phyloP scores from a whole-genome alignment of 75 land plant genomes.

The Pinus albicaulis region DNA sequence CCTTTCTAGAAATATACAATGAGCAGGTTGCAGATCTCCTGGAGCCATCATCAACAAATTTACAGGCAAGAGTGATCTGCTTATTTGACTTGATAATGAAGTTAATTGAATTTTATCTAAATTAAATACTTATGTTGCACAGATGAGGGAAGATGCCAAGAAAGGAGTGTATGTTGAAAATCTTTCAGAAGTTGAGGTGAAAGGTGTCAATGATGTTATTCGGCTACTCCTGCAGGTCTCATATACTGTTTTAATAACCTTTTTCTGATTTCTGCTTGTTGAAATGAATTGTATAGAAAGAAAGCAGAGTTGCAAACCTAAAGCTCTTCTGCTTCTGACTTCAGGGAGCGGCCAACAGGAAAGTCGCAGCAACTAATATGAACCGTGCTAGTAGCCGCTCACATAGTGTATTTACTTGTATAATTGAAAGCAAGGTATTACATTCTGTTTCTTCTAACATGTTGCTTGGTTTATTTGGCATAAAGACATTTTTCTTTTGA shows the following conservation, averaged over 20 bases:
- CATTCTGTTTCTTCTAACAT: too few relatives aligned
- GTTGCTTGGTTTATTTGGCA: too few relatives aligned
- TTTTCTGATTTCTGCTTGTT: background rate
- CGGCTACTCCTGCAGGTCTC: slow-evolving; percentile 80
- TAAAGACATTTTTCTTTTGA: too few relatives aligned
- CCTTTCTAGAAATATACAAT: slow-evolving; percentile 96
- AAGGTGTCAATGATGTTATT: slow-evolving; percentile 84
- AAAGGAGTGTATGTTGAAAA: slow-evolving; percentile 97
- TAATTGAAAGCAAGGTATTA: slow-evolving; percentile 86
- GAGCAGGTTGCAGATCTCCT: slow-evolving; percentile 95
- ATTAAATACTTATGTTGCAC: background rate
- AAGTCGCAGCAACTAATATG: slow-evolving; percentile 97
- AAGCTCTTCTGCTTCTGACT: background rate
- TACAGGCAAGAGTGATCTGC: slow-evolving; percentile 53
- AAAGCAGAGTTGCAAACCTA: background rate
- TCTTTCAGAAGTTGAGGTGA: slow-evolving; percentile 78
- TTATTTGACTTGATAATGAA: background rate
- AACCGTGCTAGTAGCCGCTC: slow-evolving; percentile 97
- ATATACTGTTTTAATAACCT: background rate
- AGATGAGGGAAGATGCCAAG: slow-evolving; percentile 90
- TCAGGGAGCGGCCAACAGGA: slow-evolving; percentile 94
- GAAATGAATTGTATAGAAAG: background rate
- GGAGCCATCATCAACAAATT: slow-evolving; percentile 79
- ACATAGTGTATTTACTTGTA: slow-evolving; percentile 96
- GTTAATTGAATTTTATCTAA: background rate